Percentiles rank a stretch among this genome's conserved stretches.
phyloP scores from a whole-genome alignment of 2,329 filamentous ascomycete species.

The Acarospora socialis region DNA sequence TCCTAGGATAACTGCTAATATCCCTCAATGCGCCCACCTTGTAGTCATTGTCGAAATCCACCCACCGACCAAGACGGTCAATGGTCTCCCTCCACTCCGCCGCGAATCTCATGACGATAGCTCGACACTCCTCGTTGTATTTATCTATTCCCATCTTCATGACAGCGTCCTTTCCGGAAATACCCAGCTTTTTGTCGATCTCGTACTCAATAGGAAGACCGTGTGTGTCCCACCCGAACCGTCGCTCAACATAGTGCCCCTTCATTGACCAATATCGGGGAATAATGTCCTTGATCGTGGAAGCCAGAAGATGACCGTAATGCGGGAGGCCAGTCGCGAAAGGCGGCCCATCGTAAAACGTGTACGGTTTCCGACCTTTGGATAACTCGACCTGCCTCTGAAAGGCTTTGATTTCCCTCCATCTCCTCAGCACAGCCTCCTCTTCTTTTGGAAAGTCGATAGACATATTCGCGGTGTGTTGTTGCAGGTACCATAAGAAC shows the following conservation, averaged over 20 bases:
- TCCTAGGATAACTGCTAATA: neutral
- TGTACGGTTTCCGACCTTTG: slow-evolving; percentile 68
- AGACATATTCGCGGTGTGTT: slow-evolving; percentile 44
- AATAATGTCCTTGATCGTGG: slow-evolving; percentile 95
- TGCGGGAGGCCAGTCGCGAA: slow-evolving; percentile 60
- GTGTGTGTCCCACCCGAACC: slow-evolving; percentile 93
- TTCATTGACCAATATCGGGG: slow-evolving; percentile 97
- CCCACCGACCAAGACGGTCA: slow-evolving; percentile 82
- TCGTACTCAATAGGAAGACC: slow-evolving; percentile 92
- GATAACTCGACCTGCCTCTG: slow-evolving; percentile 77
- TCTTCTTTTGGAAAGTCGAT: slow-evolving; percentile 91
- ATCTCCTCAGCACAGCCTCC: slow-evolving; percentile 67
- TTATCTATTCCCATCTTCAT: slow-evolving; percentile 71
- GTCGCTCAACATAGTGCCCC: slow-evolving; percentile 77
- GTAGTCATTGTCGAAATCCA: slow-evolving; percentile 96
- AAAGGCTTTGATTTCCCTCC: slow-evolving; percentile 88
- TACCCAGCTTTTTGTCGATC: slow-evolving; percentile 90
- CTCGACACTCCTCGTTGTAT: slow-evolving; percentile 83
- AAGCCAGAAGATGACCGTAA: slow-evolving; percentile 68
- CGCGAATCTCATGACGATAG: slow-evolving; percentile 86
- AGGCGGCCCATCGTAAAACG: slow-evolving; percentile 83
- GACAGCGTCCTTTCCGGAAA: slow-evolving; percentile 77
- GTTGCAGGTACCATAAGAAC: slow-evolving; percentile 4
- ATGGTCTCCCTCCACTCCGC: slow-evolving; percentile 78
- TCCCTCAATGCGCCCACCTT: slow-evolving; percentile 40